Base-by-base conservation (phyloP, 1,139 yeast genomes). In the Candida tetrigidarum region DNA sequence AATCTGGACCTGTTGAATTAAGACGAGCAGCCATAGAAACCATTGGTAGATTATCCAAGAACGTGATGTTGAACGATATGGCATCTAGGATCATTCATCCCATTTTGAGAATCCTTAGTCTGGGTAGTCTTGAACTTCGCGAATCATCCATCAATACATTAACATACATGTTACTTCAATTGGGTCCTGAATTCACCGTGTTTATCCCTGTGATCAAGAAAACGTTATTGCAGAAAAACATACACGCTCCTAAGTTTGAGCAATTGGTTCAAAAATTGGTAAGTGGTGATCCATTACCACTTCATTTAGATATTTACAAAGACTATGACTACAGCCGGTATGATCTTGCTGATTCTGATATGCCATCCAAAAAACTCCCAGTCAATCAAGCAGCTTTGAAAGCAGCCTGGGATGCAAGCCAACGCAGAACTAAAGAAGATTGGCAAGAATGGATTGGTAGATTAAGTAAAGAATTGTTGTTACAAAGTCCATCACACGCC, bases 391-490 rank as follows among this genome's bases (percentile, higher is more conserved):
- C 80, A 44, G 85, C 84, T 5, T 71, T 88, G 52, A 86, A 88
- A 57, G 79, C 81, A 39, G 91, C 95, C 1, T 95, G 99, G 99
- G 97, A 91, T 56, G 87, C 96, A 14, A 82, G 87, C 23, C 93
- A 90, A 54, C 80, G 95, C 52, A 79, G 96, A 37, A 90, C 97
- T 0, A 83, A 86, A 54, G 99, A 92, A 58, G 99, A 93, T 56
- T 95, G 99, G 99, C 92, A 87, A 59, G 99, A 93, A 59, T 95
- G 99, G 99, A 83, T 92, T 52, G 80, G 96, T 44, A 75, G 95
- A 47, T 72, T 95, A 41, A 85, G 96, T 57, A 86, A 90, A 45
- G 97, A 91, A 59, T 68, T 95, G 28, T 69, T 95, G 52, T 89
- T 88, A 55, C 97, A 92, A 60, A 88, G 97, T 40, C 97, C 99